These are phyloP conservation scores for Cucumis melo DNA, from an alignment of 306 rosid genomes.

Conservation along the genomic window DNA sequence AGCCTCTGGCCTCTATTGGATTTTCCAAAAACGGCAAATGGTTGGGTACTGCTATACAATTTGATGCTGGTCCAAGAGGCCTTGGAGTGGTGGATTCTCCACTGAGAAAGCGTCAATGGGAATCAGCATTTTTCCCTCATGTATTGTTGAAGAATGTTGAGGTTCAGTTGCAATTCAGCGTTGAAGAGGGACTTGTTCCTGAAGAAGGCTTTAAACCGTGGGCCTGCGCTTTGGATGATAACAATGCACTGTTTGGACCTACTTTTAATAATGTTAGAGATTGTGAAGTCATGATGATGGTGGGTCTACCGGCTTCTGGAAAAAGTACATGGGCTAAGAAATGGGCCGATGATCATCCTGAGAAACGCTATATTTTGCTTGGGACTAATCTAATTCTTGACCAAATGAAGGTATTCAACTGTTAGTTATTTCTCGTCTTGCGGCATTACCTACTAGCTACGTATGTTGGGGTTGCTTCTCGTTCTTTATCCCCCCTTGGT, in stretches of 20 bases:
- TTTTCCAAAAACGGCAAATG: conserved; percentile 50
- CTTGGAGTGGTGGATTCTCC: conserved; percentile 21
- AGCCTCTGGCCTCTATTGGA: conserved; percentile 33
- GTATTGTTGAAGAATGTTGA: conserved; percentile 41
- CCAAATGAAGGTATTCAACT: conserved; percentile 45
- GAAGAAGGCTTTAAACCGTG: conserved; percentile 36
- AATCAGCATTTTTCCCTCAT: conserved; percentile 39
- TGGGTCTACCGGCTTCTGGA: conserved; percentile 48
- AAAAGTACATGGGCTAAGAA: conserved; percentile 60
- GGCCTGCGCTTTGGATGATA: conserved; percentile 31
- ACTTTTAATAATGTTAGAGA: conserved; percentile 12
- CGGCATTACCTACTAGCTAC: neutral
- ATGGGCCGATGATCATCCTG: conserved; percentile 36
- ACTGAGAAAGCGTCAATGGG: conserved; percentile 12
- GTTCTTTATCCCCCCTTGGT: neutral
- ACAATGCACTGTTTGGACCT: conserved; percentile 30
- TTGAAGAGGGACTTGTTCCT: conserved; percentile 44
- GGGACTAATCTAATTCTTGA: conserved; percentile 40
- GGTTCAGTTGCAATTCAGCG: conserved; percentile 40
- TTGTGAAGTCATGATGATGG: conserved; percentile 53
- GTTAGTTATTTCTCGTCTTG: neutral
- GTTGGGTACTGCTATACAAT: conserved; percentile 25
- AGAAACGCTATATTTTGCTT: conserved; percentile 43
- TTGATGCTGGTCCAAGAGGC: conserved; percentile 28
- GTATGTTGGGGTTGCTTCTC: neutral